These are phyloP conservation scores for Eimeria maxima DNA, from an alignment of 169 alveolate genomes.

Conservation along the genomic window DNA sequence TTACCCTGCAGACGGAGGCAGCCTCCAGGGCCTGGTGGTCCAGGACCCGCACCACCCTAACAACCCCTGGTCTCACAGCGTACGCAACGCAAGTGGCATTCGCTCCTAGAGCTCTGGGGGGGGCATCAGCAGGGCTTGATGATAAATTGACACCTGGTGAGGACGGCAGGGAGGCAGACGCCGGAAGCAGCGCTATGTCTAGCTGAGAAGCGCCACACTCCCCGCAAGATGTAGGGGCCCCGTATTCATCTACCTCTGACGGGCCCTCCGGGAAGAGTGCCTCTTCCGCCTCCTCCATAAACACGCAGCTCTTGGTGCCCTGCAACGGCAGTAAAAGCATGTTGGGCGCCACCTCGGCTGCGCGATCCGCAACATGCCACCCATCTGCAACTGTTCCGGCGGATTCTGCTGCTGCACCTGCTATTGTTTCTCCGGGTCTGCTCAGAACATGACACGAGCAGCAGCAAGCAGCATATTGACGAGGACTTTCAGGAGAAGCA, in stretches of 20 bases:
- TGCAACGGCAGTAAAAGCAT: constrained; percentile 5
- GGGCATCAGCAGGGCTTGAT: not conserved
- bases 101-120: constrained; percentile 28
- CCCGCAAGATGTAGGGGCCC: not conserved
- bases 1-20: constrained; percentile 35
- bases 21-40: constrained; percentile 24
- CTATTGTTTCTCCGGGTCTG: not conserved
- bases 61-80: constrained; percentile 54
- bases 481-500: too few relatives aligned
- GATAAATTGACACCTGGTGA: not conserved
- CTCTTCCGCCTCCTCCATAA: constrained; percentile 15
- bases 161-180: constrained; percentile 10
- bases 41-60: constrained; percentile 42
- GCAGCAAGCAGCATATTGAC: not conserved
- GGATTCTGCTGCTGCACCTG: not conserved
- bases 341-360: constrained; percentile 1
- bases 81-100: constrained; percentile 50
- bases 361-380: constrained; percentile 10
- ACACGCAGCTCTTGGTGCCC: not conserved
- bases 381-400: constrained; percentile 17
- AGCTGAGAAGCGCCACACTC: not conserved
- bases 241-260: not conserved
- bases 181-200: constrained; percentile 44
- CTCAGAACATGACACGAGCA: not conserved
- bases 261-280: not conserved